Conservation (phyloP, 768 basidiomycete genomes). For the Lactarius akahatsu region DNA sequence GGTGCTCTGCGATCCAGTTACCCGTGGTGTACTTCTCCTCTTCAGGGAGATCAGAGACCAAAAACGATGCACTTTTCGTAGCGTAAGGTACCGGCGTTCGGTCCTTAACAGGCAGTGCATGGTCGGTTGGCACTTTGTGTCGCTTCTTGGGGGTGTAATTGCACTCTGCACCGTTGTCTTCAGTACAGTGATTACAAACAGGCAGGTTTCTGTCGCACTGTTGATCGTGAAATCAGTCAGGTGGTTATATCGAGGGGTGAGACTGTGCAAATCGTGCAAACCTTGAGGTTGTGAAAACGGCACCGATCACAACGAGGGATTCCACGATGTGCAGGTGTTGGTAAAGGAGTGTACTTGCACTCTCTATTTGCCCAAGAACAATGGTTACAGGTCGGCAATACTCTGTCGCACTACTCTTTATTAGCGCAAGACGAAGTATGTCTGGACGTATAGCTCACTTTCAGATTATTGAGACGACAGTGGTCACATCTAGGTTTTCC, state of each 20-base stretch:
- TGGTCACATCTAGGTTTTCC: slow-evolving; percentile 76
- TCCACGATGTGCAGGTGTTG: slow-evolving; percentile 72
- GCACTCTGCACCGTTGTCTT: slow-evolving; percentile 53
- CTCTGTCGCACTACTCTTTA: slow-evolving; percentile 59
- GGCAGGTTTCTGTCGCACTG: slow-evolving; percentile 75
- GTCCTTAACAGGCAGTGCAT: slow-evolving; percentile 37
- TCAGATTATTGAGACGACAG: slow-evolving; percentile 69
- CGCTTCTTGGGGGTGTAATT: slow-evolving; percentile 75
- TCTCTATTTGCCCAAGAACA: slow-evolving; percentile 64
- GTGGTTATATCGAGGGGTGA: slow-evolving; percentile 19
- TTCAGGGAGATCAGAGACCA: slow-evolving; percentile 43
- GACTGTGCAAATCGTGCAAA: slow-evolving; percentile 34
- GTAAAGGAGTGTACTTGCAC: slow-evolving; percentile 71
- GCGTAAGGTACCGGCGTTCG: slow-evolving; percentile 43
- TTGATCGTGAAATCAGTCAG: slow-evolving; percentile 8
- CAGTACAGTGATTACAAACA: slow-evolving; percentile 65
- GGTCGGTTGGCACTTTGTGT: slow-evolving; percentile 51
- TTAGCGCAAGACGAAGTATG: slow-evolving; percentile 22
- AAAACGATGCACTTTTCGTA: slow-evolving; percentile 49
- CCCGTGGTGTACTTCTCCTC: slow-evolving; percentile 36
- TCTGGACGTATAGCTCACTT: slow-evolving; percentile 45
- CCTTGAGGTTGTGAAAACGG: slow-evolving; percentile 65
- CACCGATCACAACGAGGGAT: slow-evolving; percentile 74
- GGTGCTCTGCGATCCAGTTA: slow-evolving; percentile 31
- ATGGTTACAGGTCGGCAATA: slow-evolving; percentile 69